A percentile compares a stretch with the other conserved stretches of the same genome.
These are phyloP conservation scores for Austroboletus festivus DNA, from an alignment of 768 basidiomycete genomes.

Conservation along the genomic window DNA sequence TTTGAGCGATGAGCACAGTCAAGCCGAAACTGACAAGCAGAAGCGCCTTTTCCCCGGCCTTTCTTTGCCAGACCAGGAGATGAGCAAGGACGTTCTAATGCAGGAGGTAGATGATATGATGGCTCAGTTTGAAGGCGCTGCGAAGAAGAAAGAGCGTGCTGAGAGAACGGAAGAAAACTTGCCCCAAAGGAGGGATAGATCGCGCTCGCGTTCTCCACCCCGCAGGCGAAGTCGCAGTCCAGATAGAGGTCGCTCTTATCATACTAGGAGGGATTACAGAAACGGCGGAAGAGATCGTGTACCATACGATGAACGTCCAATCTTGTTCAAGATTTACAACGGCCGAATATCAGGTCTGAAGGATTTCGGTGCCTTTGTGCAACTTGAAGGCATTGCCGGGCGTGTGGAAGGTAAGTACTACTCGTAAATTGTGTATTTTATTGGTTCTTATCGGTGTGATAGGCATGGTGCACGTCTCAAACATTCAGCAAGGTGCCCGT, in stretches of 20 bases:
- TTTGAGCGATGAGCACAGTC: conserved; percentile 30
- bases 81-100: conserved; percentile 77
- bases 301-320: conserved; percentile 71
- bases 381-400: conserved; percentile 81
- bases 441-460: conserved; percentile 7
- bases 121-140: conserved; percentile 64
- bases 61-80: conserved; percentile 69
- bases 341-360: conserved; percentile 83
- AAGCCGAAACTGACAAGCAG: conserved; percentile 66
- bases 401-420: conserved; percentile 78
- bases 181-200: conserved; percentile 54
- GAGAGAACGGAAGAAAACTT: conserved; percentile 46
- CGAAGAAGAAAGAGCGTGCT: conserved; percentile 53
- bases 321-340: conserved; percentile 92
- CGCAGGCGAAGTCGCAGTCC: conserved; percentile 60
- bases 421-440: not conserved
- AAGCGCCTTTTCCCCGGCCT: conserved; percentile 89
- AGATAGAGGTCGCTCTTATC: conserved; percentile 49
- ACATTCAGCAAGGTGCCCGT: conserved; percentile 80
- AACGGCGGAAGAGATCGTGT: conserved; percentile 36
- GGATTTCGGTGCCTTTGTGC: conserved; percentile 96
- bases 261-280: conserved; percentile 40
- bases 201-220: conserved; percentile 43
- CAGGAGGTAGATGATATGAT: conserved; percentile 90
- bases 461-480: conserved; percentile 99